Conservation (phyloP, 78 protist genomes). For the Mastigamoeba balamuthi region DNA sequence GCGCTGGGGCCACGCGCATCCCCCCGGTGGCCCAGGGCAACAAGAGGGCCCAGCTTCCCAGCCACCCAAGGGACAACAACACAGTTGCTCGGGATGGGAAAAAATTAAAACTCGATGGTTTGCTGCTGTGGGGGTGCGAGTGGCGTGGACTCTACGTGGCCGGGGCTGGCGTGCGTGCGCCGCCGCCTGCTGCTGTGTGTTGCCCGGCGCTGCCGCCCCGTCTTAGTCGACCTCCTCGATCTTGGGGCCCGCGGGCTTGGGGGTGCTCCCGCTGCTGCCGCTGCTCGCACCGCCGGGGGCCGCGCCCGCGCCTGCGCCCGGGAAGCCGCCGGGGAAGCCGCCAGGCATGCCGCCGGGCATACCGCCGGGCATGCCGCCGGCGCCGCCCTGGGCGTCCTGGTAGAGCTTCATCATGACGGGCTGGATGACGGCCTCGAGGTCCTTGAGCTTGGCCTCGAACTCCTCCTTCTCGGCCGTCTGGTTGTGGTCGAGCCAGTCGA, state of each 20-base stretch:
- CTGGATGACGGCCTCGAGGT: slow-evolving; percentile 63
- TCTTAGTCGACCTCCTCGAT: background rate
- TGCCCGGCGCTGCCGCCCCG: too few relatives aligned
- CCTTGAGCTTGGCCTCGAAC: slow-evolving; percentile 75
- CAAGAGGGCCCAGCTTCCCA: too few relatives aligned
- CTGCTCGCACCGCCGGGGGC: background rate
- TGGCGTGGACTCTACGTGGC: too few relatives aligned
- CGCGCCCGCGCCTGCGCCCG: background rate
- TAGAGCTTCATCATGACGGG: slow-evolving; percentile 87
- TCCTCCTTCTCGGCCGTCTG: slow-evolving; percentile 75
- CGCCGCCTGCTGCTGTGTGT: too few relatives aligned
- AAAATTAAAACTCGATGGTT: too few relatives aligned
- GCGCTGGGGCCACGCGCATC: too few relatives aligned
- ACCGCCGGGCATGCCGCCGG: slow-evolving; percentile 55
- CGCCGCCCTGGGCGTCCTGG: slow-evolving; percentile 46
- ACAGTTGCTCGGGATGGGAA: too few relatives aligned
- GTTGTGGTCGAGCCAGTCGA: slow-evolving; percentile 65
- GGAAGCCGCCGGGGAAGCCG: slow-evolving; percentile 29
- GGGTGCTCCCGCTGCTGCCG: background rate
- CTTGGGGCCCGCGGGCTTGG: background rate
- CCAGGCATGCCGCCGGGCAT: slow-evolving; percentile 68
- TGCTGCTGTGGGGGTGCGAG: too few relatives aligned
- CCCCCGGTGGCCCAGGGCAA: too few relatives aligned
- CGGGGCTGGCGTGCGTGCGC: too few relatives aligned
- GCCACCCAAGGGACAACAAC: too few relatives aligned